Conservation (phyloP, 2,329 filamentous ascomycete genomes). For the Neofusicoccum parvum region DNA sequence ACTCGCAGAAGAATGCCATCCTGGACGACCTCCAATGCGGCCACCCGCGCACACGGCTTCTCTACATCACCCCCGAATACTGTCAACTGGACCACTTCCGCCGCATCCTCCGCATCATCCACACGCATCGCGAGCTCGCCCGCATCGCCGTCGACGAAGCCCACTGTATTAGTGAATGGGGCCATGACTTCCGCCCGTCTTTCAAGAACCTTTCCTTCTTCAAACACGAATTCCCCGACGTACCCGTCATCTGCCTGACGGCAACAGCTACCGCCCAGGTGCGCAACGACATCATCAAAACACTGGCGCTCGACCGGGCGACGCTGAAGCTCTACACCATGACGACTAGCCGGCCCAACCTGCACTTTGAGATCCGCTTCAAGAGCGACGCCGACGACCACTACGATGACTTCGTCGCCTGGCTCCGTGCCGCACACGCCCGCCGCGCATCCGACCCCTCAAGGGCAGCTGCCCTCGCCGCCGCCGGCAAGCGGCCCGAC, state of each 20-base stretch:
- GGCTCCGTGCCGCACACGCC: conserved; percentile 73
- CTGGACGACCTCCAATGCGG: conserved; percentile 83
- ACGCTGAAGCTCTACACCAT: conserved; percentile 77
- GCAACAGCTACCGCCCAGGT: conserved; percentile 85
- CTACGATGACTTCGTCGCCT: conserved; percentile 72
- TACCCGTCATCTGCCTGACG: conserved; percentile 90
- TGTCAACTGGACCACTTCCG: conserved; percentile 80
- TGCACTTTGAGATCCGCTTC: conserved; percentile 89
- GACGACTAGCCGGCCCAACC: conserved; percentile 79
- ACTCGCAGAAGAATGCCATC: conserved; percentile 66
- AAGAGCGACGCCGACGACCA: conserved; percentile 75
- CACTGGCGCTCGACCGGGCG: conserved; percentile 66
- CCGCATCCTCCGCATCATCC: conserved; percentile 69
- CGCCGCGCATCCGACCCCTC: conserved; percentile 63
- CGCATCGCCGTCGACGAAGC: conserved; percentile 91
- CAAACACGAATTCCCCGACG: conserved; percentile 75
- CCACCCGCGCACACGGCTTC: conserved; percentile 77
- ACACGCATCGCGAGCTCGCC: conserved; percentile 81
- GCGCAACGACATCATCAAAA: conserved; percentile 77
- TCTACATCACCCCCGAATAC: conserved; percentile 92
- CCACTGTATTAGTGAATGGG: conserved; percentile 98
- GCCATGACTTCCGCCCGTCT: conserved; percentile 92
- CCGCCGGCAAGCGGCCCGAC: conserved; percentile 57
- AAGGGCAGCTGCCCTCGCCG: conserved; percentile 61
- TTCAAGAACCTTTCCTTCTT: conserved; percentile 90